These are phyloP conservation scores for Xylariaceae sp. DNA, from an alignment of 2,329 filamentous ascomycete species.

Conservation along the genomic window DNA sequence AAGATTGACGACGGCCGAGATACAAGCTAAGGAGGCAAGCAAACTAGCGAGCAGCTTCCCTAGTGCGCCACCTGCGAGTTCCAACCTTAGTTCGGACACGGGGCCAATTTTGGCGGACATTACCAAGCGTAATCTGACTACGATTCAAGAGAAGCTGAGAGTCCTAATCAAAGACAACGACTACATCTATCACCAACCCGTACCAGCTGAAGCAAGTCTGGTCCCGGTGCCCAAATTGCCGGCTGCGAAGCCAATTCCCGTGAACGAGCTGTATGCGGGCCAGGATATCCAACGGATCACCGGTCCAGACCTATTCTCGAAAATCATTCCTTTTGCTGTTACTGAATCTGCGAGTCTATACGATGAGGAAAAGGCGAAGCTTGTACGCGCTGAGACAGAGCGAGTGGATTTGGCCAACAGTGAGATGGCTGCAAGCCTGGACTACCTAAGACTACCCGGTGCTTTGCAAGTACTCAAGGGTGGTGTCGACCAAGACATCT, in stretches of 20 bases:
- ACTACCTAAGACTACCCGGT: constrained; percentile 86
- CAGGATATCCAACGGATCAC: constrained; percentile 97
- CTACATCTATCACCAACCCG: constrained; percentile 93
- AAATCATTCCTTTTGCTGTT: constrained; percentile 92
- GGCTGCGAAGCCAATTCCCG: constrained; percentile 93
- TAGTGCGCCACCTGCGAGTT: constrained; percentile 69
- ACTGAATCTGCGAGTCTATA: constrained; percentile 96
- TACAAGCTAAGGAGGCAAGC: constrained; percentile 72
- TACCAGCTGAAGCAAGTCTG: constrained; percentile 80
- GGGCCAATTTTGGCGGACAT: constrained; percentile 71
- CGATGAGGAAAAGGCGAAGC: constrained; percentile 96
- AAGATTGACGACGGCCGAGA: constrained; percentile 76
- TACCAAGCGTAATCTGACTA: constrained; percentile 74
- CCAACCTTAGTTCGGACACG: constrained; percentile 80
- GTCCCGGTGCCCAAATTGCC: constrained; percentile 83
- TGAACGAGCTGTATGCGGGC: constrained; percentile 92
- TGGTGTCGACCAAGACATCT: constrained; percentile 81
- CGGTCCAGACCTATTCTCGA: constrained; percentile 92
- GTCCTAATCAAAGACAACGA: constrained; percentile 89
- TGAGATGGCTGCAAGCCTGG: constrained; percentile 92
- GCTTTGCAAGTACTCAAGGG: constrained; percentile 90
- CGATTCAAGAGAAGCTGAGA: constrained; percentile 74
- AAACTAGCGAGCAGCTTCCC: constrained; percentile 77
- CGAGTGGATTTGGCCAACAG: constrained; percentile 88
- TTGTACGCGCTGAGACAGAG: constrained; percentile 90